These are phyloP conservation scores for Xerophyta viscosa DNA, from an alignment of 106 monocot genomes.

Conservation along the genomic window DNA sequence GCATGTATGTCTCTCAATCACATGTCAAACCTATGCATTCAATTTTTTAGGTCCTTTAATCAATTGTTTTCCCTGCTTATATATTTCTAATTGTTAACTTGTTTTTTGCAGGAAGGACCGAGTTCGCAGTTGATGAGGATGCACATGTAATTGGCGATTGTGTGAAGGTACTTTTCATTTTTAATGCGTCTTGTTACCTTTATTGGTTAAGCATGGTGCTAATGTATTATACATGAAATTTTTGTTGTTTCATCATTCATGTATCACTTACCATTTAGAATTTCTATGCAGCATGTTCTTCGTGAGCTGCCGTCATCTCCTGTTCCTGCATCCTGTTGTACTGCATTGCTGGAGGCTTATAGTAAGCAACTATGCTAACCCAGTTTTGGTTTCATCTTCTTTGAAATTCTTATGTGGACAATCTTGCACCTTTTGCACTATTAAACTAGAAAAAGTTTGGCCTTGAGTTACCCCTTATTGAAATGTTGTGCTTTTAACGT, in stretches of 20 bases:
- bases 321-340: slow-evolving; percentile 97
- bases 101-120: slow-evolving; percentile 58
- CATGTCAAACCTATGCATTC: too few species aligned
- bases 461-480: too few species aligned
- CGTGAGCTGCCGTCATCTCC: slow-evolving; percentile 97
- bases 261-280: neutral
- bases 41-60: neutral
- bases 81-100: slow-evolving; percentile 9
- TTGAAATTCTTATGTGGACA: neutral
- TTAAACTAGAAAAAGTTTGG: neutral
- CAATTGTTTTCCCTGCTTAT: neutral
- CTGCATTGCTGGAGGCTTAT: slow-evolving; percentile 87
- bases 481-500: too few species aligned
- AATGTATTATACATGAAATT: too few species aligned
- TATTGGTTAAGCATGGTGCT: too few species aligned
- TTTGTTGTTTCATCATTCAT: neutral
- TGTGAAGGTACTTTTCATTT: slow-evolving; percentile 55
- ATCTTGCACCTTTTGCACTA: neutral
- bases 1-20: too few species aligned
- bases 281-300: slow-evolving; percentile 73
- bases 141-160: slow-evolving; percentile 98
- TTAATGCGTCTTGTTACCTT: too few species aligned
- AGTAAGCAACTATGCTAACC: slow-evolving; percentile 35
- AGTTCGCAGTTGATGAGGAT: slow-evolving; percentile 88
- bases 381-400: neutral